phyloP scores from a whole-genome alignment of 805 yeast genomes.

The Lachancea dasiensis region DNA sequence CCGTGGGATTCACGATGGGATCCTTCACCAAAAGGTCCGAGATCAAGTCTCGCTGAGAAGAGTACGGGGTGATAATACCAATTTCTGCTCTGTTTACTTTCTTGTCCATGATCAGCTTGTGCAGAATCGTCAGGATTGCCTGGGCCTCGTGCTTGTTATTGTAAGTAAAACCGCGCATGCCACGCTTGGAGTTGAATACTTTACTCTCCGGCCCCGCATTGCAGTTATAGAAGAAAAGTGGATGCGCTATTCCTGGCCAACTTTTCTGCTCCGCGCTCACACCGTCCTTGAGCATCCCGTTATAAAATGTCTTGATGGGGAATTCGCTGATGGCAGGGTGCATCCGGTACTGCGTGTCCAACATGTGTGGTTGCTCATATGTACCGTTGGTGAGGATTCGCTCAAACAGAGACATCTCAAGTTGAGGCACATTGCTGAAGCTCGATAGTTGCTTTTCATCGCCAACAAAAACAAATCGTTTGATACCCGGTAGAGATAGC shows the following conservation, averaged over 20 bases:
- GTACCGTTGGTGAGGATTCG: conserved; percentile 58
- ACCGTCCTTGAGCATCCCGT: conserved; percentile 50
- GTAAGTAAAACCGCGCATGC: conserved; percentile 52
- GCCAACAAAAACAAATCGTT: conserved; percentile 65
- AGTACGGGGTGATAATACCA: conserved; percentile 69
- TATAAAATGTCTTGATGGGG: conserved; percentile 48
- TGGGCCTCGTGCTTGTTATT: conserved; percentile 49
- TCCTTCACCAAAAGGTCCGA: conserved; percentile 47
- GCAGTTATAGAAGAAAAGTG: conserved; percentile 60
- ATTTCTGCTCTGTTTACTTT: conserved; percentile 45
- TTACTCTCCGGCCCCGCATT: conserved; percentile 43
- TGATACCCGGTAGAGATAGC: conserved; percentile 59
- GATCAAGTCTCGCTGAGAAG: conserved; percentile 64
- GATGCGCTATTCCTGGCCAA: conserved; percentile 44
- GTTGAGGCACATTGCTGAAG: conserved; percentile 60
- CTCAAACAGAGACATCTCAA: conserved; percentile 64
- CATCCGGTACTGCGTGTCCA: conserved; percentile 66
- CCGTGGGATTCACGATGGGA: conserved; percentile 49
- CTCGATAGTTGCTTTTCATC: conserved; percentile 72
- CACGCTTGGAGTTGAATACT: conserved; percentile 39
- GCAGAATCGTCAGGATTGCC: conserved; percentile 42
- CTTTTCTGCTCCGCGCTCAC: conserved; percentile 46
- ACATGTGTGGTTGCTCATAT: conserved; percentile 56
- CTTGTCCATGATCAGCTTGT: conserved; percentile 48
- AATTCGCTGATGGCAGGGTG: conserved; percentile 58